A percentile compares a stretch with the other conserved stretches of the same genome.
These are phyloP conservation scores for Hypoxylon sp. DNA, from an alignment of 2,329 filamentous ascomycete species.

Conservation along the genomic window DNA sequence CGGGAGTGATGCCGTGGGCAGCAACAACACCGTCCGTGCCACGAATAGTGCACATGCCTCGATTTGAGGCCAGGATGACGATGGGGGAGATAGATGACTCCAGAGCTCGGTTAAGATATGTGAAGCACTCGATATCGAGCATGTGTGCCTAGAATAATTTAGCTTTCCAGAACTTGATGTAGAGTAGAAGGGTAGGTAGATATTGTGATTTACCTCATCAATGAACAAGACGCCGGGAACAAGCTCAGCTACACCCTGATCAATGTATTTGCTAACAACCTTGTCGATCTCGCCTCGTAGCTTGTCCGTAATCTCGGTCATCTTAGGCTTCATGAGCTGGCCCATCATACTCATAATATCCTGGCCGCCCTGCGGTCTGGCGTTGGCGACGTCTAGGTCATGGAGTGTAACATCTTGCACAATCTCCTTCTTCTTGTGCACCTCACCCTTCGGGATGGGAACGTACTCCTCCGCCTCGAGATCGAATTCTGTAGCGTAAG, in stretches of 20 bases:
- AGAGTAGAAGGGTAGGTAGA: slow-evolving; percentile 25
- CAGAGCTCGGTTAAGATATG: slow-evolving; percentile 97
- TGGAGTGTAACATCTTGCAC: slow-evolving; percentile 98
- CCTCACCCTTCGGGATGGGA: slow-evolving; percentile 96
- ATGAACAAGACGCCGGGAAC: slow-evolving; percentile 99
- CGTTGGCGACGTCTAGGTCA: slow-evolving; percentile 95
- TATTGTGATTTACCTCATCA: slow-evolving; percentile 79
- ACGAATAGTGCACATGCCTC: slow-evolving; percentile 90
- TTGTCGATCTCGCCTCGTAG: slow-evolving; percentile 97
- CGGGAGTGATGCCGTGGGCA: slow-evolving; percentile 91
- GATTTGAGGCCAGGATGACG: slow-evolving; percentile 96
- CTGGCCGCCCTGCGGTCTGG: slow-evolving; percentile 93
- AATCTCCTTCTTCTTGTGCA: slow-evolving; percentile 99
- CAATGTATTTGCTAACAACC: slow-evolving; percentile 98
- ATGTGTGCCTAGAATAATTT: slow-evolving; percentile 80
- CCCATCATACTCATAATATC: slow-evolving; percentile 99
- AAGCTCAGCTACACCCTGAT: slow-evolving; percentile 95
- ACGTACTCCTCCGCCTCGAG: slow-evolving; percentile 99
- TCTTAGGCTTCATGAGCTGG: slow-evolving; percentile 98
- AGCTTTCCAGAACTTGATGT: slow-evolving; percentile 6
- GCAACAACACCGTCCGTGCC: slow-evolving; percentile 84
- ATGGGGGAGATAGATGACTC: slow-evolving; percentile 95
- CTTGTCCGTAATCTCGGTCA: slow-evolving; percentile 99
- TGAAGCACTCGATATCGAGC: slow-evolving; percentile 99
- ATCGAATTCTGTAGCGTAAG: slow-evolving; percentile 98